Base-by-base conservation (phyloP, 495 filamentous ascomycete species). In the Hyaloscypha variabilis region DNA sequence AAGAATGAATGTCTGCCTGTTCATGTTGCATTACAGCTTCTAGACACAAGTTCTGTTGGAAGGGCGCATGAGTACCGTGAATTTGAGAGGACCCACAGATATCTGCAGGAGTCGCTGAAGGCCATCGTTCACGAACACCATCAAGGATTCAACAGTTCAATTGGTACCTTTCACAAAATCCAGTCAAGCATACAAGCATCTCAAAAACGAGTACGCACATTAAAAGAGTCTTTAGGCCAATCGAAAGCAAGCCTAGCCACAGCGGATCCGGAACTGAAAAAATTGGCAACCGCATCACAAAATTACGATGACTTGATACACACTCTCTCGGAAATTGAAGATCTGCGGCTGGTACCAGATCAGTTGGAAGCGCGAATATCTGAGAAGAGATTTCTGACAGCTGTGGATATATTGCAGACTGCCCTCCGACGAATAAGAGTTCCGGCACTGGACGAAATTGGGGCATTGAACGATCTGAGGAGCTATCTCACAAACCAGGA, bases 111-210 rank as follows among this genome's bases (percentile, higher is more conserved):
- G 71, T 93, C 96, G 3, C 80, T 99, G 64, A 97, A 96, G 76
- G 87, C 89, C 54, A 97, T 99, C 73, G 95, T 99, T 57, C 97
- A 99, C 76, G 94, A 98, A 78, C 94, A 99, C 73, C 94, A 98
- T 70, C 95, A 99, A 76, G 95, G 93, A 31, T 99, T 99, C 82
- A 99, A 97, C 74, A 97, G 93, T 77, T 97, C 93, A 49, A 98
- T 99, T 62, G 96, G 95, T 74, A 97, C 94, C 19, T 99, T 97
- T 71, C 96, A 99, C 78, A 97, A 94, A 77, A 98, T 99, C 63
- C 95, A 98, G 74, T 84, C 89, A 6, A 97, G 92, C 77, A 96
- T 99, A 69, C 90, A 93, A 66, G 80, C 86, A 34, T 96, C 93
- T 14, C 96, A 99, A 76, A 83, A 84, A 63, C 89, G 94, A 62